Base-by-base conservation (phyloP, 2,329 filamentous ascomycete species). In the Talaromyces rugulosus region DNA sequence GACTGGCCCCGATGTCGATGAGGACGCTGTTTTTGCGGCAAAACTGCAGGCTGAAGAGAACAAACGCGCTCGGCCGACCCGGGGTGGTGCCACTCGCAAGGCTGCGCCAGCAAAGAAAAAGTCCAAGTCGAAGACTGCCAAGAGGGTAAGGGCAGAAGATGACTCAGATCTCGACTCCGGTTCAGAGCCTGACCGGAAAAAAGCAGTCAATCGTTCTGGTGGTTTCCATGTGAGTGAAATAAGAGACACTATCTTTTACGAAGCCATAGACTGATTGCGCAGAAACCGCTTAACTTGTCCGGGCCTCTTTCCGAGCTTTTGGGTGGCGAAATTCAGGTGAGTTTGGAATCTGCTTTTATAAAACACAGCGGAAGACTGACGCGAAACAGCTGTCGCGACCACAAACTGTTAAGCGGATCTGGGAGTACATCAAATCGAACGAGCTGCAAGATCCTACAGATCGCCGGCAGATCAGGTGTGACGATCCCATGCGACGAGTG, bases 321-420 rank as follows among this genome's bases (percentile, higher is more conserved):
- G 12, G 75, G 74, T 51, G 79, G 79, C 33, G 78, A 80, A 67
- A 67, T 72, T 31, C 74, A 72, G 64, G 78, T 82, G 69, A 75
- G 74, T 68, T 42, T 14, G 12, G 40, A 30, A n/a, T 53, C 52
- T 56, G 12, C 5, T 52, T 34, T 16, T 5, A 11, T 54, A 34
- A 4, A 12, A 31, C 53, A 33, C 55, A 30, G 51, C 14, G 51
- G 5, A 27, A 28, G 11, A 61, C 31, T 63, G 34, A 47, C 51
- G 5, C 8, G 16, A 12, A 14, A 55, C 71, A 96, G 87, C 85
- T 99, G 27, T 96, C 95, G 16, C 89, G 95, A 47, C 94, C 95
- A 0, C 92, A 98, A 75, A 94, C 94, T 0, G 95, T 99, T 69
- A 98, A 98, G 81, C 90, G 90, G 74, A 88, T 99, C 59, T 99